A percentile compares a stretch with the other conserved stretches of the same genome.
Conservation (phyloP, 179 eudicot genomes). For the Vitellaria paradoxa region DNA sequence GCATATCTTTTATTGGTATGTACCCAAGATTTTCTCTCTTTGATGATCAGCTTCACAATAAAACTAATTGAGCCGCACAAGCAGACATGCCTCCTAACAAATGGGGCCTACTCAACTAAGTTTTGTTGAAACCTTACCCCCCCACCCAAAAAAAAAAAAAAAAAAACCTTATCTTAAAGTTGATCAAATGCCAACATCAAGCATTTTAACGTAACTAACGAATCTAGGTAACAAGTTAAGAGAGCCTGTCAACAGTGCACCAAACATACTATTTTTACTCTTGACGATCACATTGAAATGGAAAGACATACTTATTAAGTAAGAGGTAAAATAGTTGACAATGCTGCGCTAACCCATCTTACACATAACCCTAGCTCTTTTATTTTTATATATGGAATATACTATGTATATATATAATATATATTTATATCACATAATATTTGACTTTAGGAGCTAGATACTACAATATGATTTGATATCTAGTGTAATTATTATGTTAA, state of each 20-base stretch:
- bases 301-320: conserved; percentile 1
- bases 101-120: too few relatives aligned
- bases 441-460: conserved; percentile 11
- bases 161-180: neutral
- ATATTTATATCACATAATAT: conserved; percentile 4
- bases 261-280: neutral
- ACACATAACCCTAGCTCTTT: neutral
- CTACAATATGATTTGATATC: neutral
- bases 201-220: neutral
- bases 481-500: neutral
- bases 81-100: too few relatives aligned
- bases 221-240: neutral
- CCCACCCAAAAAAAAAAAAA: too few relatives aligned
- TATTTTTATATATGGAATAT: neutral
- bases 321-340: conserved; percentile 14
- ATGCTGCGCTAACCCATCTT: neutral
- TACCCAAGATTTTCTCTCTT: too few relatives aligned
- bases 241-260: neutral
- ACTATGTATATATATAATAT: neutral
- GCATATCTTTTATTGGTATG: too few relatives aligned
- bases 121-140: too few relatives aligned
- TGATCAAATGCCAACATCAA: neutral
- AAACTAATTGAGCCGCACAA: too few relatives aligned
- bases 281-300: neutral
- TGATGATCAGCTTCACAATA: too few relatives aligned